Percentiles rank a stretch among this genome's conserved stretches.
Conservation (phyloP, 202 grass and related monocot genomes). For the Setaria italica region DNA sequence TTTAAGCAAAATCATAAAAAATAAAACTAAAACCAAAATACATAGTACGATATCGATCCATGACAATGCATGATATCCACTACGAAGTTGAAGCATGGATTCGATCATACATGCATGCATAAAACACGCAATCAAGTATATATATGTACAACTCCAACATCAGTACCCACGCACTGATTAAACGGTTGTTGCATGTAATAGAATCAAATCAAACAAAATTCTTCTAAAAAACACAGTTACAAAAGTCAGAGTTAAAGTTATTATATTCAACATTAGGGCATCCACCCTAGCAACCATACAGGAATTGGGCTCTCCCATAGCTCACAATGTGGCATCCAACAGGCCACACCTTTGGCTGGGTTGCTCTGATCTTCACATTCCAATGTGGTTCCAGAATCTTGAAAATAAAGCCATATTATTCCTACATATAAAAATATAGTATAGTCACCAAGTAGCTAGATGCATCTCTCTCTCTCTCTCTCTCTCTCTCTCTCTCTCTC, state of each 20-base stretch:
- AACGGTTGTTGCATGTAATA: background rate
- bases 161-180: background rate
- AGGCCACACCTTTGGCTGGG: slow-evolving; percentile 11
- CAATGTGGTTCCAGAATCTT: slow-evolving; percentile 25
- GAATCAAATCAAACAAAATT: slow-evolving; percentile 21
- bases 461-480: background rate
- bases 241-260: slow-evolving; percentile 33
- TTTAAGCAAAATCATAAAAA: background rate
- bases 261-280: slow-evolving; percentile 9
- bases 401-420: slow-evolving; percentile 32
- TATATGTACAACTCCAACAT: background rate
- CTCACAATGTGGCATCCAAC: slow-evolving; percentile 34
- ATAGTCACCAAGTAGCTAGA: slow-evolving; percentile 15
- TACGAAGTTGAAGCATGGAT: background rate
- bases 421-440: slow-evolving; percentile 1
- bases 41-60: background rate
- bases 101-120: slow-evolving; percentile 19
- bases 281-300: slow-evolving; percentile 15
- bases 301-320: slow-evolving; percentile 4
- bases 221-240: background rate
- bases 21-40: background rate
- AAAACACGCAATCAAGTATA: background rate
- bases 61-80: background rate
- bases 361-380: slow-evolving; percentile 32
- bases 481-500: background rate